Evolutionary conservation across 208 protist species (phyloP), one percentile per base, ranked within the genome.

Genomic region (Angomonas ambiguus): DNA sequence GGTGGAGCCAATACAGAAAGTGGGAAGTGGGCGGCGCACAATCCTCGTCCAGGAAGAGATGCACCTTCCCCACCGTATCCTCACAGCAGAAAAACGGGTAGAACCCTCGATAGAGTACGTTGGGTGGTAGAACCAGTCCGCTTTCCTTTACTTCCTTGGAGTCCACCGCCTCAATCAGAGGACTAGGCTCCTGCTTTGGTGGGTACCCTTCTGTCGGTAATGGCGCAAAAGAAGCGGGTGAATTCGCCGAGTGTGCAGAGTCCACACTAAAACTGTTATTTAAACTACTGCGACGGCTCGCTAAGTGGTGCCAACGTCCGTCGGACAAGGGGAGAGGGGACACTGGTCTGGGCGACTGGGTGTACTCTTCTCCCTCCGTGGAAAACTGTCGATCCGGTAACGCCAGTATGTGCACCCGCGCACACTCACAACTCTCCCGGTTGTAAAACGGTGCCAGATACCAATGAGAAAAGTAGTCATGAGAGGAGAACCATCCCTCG

Each of bases 401-500:
- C 18, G 45, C 45, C 18, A n/a, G 45, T 24, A 53, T 24, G 45
- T 53, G 45, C 4, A 24, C 45, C 45, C 45, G 13, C 18, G 45
- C 45, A 24, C 18, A 13, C 5, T 3, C 20, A 20, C 45, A 8
- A 53, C 20, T 27, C 8, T 53, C 45, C 18, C 24, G 18, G 18
- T 53, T n/a, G 8, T 53, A 49, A 42, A 45, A 65, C 35, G 60
- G 60, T 42, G 60, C 32, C 25, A 67, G 18, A 13, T 53, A 74
- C 38, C 22, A 30, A 10, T 65, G 57, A 32, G 59, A 61, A 18
- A 51, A n/a, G 30, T 38, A 35, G 1, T 45, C 8, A 35, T 61
- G 51, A 41, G 55, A 32, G 33, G 65, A 57, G 35, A 74, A 57
- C 68, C 56, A 69, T 16, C 74, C 74, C 31, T 65, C 64, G 6